Evolutionary conservation across 768 basidiomycete species (phyloP).

Genomic region (Hemileccinum impolitum): DNA sequence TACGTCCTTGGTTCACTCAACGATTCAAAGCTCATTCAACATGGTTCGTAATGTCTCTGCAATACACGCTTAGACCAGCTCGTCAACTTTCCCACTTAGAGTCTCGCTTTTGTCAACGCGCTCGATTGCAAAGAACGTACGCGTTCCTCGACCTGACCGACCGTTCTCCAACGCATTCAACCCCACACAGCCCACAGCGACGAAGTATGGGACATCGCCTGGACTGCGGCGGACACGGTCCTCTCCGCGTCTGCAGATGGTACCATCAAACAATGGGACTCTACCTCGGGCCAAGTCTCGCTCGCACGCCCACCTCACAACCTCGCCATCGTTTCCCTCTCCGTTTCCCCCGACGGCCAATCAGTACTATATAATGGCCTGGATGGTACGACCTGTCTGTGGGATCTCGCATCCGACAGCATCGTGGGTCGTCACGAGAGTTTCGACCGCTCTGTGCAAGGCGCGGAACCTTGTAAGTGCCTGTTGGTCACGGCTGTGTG

Average conservation of each 20-base stretch:
- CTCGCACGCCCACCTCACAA: slow-evolving; percentile 69
- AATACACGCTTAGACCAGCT: slow-evolving; percentile 1
- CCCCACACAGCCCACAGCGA: slow-evolving; percentile 63
- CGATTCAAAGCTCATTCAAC: too few species aligned
- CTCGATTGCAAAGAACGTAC: slow-evolving; percentile 78
- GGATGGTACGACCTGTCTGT: slow-evolving; percentile 77
- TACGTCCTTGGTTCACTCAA: too few species aligned
- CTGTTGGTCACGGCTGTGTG: not conserved
- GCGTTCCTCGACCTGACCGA: slow-evolving; percentile 17
- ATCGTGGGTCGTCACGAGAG: slow-evolving; percentile 70
- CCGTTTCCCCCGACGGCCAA: slow-evolving; percentile 62
- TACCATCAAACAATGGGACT: slow-evolving; percentile 68
- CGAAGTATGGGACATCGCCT: slow-evolving; percentile 74
- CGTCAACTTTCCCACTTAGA: slow-evolving; percentile 42
- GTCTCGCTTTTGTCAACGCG: slow-evolving; percentile 69
- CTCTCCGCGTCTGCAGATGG: slow-evolving; percentile 80
- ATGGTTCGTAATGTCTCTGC: slow-evolving; percentile 28
- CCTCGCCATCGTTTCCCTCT: slow-evolving; percentile 81
- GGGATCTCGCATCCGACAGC: slow-evolving; percentile 64
- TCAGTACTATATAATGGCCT: slow-evolving; percentile 75
- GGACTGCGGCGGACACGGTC: slow-evolving; percentile 63
- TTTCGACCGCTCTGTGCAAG: slow-evolving; percentile 54
- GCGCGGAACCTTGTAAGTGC: slow-evolving; percentile 65
- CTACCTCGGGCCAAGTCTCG: slow-evolving; percentile 60
- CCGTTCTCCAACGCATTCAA: slow-evolving; percentile 2